A percentile compares a stretch with the other conserved stretches of the same genome.
Evolutionary conservation across 1,284 basidiomycete genomes (phyloP).

Genomic region (Malassezia arunalokei): DNA sequence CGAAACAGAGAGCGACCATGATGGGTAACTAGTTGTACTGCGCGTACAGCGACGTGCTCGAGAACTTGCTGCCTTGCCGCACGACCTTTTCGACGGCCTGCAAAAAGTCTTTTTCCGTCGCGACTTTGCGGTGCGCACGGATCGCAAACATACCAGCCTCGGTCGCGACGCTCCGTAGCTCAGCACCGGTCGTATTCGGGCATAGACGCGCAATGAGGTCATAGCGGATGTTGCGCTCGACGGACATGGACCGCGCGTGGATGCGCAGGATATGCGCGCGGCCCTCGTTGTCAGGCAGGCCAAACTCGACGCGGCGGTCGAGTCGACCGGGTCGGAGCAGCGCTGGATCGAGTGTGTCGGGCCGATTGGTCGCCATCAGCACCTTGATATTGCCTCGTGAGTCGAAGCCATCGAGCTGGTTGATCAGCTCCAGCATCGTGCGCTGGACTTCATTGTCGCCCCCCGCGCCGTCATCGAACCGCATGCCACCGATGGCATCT

Average conservation of each 20-base stretch:
- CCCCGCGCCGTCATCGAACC: conserved; percentile 96
- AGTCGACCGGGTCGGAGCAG: conserved; percentile 88
- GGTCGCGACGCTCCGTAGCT: conserved; percentile 88
- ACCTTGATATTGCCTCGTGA: conserved; percentile 98
- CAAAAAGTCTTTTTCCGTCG: conserved; percentile 92
- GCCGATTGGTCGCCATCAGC: conserved; percentile 97
- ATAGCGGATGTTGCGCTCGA: conserved; percentile 91
- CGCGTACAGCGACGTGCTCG: conserved; percentile 48
- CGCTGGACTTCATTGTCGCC: conserved; percentile 98
- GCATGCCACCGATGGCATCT: conserved; percentile 93
- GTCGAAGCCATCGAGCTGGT: conserved; percentile 97
- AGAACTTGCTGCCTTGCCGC: conserved; percentile 92
- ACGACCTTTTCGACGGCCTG: conserved; percentile 98
- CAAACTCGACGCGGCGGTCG: conserved; percentile 91
- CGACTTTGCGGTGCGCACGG: conserved; percentile 86
- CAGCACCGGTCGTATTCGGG: conserved; percentile 94
- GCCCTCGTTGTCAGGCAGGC: conserved; percentile 86
- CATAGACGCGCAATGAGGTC: conserved; percentile 93
- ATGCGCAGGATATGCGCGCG: conserved; percentile 93
- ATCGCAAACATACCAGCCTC: conserved; percentile 99
- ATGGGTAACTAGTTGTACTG: conserved; percentile 19
- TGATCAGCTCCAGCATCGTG: conserved; percentile 99
- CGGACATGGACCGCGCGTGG: conserved; percentile 90
- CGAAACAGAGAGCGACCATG: conserved; percentile 21
- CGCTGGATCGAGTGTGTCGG: conserved; percentile 94